phyloP scores from a whole-genome alignment of 768 basidiomycete genomes.

The Auricularia sp. region DNA sequence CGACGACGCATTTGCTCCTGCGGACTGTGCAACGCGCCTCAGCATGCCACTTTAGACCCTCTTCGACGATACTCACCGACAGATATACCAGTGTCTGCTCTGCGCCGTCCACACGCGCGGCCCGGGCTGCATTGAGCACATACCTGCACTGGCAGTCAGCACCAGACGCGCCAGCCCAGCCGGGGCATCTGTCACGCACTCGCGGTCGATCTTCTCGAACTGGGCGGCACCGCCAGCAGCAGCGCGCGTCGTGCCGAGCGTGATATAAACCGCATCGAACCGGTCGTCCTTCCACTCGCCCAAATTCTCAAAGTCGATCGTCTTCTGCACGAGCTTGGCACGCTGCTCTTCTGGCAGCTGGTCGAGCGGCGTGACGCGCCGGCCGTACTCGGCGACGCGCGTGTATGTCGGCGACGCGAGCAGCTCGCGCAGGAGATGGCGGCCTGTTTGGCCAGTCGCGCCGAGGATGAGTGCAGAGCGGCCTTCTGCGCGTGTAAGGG shows the following conservation, averaged over 20 bases:
- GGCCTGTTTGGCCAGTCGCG: conserved; percentile 63
- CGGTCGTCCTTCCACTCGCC: conserved; percentile 40
- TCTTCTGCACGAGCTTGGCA: conserved; percentile 55
- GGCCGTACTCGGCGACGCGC: conserved; percentile 60
- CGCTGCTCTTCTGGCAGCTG: conserved; percentile 24
- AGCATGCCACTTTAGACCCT: too few relatives aligned
- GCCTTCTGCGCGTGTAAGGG: background rate
- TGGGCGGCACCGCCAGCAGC: conserved; percentile 51
- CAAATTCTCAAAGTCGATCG: conserved; percentile 60
- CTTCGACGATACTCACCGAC: conserved; percentile 36
- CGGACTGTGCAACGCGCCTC: conserved; percentile 25
- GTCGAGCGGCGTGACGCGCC: conserved; percentile 42
- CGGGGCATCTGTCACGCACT: conserved; percentile 33
- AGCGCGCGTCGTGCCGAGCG: conserved; percentile 57
- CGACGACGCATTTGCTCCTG: conserved; percentile 40
- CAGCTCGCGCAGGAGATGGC: conserved; percentile 49
- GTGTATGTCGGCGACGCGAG: conserved; percentile 46
- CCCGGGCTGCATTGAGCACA: conserved; percentile 62
- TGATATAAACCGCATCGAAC: conserved; percentile 71
- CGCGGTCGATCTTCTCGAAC: conserved; percentile 71
- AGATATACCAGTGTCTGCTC: conserved; percentile 60
- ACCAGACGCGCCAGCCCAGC: background rate
- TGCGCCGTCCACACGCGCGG: conserved; percentile 43
- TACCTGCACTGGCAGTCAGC: conserved; percentile 33
- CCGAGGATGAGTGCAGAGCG: conserved; percentile 61